Evolutionary conservation across 805 yeast genomes (phyloP).

Genomic region (Pichia nakasei): DNA sequence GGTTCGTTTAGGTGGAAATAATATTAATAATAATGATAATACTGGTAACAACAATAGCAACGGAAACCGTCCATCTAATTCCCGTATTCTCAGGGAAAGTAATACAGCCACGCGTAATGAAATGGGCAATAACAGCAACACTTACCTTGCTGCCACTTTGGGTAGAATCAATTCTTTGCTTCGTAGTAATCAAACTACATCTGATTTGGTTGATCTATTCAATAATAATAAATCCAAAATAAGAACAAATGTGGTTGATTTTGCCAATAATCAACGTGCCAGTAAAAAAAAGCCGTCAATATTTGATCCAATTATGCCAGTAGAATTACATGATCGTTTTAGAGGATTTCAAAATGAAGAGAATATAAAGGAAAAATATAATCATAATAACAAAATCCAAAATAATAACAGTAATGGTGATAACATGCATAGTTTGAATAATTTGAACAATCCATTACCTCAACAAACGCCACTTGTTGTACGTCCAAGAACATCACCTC

Average conservation of each 20-base stretch:
- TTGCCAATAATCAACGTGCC: not conserved
- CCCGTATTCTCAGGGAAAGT: not conserved
- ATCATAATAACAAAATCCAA: not conserved
- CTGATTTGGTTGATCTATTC: not conserved
- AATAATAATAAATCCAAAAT: not conserved
- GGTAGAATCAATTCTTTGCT: not conserved
- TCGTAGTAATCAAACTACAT: not conserved
- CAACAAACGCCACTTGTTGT: not conserved
- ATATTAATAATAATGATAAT: no score
- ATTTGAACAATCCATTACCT: no score
- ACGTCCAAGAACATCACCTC: conserved; percentile 1
- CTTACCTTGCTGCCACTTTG: not conserved
- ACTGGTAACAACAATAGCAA: not conserved
- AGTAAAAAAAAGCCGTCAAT: not conserved
- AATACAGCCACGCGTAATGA: not conserved
- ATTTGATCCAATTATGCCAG: not conserved
- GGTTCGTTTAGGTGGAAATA: no score
- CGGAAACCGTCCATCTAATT: not conserved
- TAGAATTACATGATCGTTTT: not conserved
- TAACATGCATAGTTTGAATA: no score
- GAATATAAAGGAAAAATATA: no score
- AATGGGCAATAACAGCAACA: not conserved
- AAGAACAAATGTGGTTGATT: not conserved
- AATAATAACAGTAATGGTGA: not conserved
- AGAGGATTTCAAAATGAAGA: not conserved